phyloP scores from a whole-genome alignment of 371 early-diverging fungal species.

The Encephalitozoon cuniculi region DNA sequence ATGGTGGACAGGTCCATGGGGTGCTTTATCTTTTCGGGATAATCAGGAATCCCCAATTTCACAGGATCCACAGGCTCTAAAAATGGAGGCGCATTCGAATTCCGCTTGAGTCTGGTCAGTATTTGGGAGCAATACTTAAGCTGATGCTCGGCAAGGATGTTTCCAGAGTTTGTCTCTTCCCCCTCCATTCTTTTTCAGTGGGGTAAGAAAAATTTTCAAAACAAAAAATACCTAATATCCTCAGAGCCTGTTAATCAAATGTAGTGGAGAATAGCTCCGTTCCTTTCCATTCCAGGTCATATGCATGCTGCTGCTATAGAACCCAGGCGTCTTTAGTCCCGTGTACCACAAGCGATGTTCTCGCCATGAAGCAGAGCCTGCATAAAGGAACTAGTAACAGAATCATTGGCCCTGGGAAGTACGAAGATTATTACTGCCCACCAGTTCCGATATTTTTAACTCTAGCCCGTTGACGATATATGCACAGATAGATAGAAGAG shows the following conservation, averaged over 20 bases:
- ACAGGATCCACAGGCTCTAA: conserved; percentile 84
- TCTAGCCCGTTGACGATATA: no score
- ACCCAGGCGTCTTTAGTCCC: no score
- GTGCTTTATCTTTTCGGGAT: conserved; percentile 74
- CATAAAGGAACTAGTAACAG: no score
- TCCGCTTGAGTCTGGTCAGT: conserved; percentile 53
- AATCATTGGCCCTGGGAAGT: no score
- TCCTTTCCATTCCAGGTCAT: background rate
- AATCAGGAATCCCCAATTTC: conserved; percentile 78
- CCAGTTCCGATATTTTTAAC: no score
- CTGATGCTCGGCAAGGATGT: conserved; percentile 15
- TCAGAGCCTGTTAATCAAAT: no score
- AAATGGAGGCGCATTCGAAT: conserved; percentile 65
- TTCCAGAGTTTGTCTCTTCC: background rate
- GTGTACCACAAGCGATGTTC: no score
- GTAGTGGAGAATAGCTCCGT: no score
- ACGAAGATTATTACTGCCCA: no score
- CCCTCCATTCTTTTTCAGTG: conserved; percentile 2
- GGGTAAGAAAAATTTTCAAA: background rate
- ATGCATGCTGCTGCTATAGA: background rate
- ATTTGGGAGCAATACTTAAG: conserved; percentile 43
- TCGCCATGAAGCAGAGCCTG: no score
- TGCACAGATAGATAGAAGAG: background rate
- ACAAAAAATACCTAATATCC: background rate
- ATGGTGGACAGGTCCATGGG: conserved; percentile 96